Percentiles rank a stretch among this genome's conserved stretches.
These are phyloP conservation scores for Eucalyptus cloeziana DNA, from an alignment of 345 rosid genomes.

Conservation along the genomic window DNA sequence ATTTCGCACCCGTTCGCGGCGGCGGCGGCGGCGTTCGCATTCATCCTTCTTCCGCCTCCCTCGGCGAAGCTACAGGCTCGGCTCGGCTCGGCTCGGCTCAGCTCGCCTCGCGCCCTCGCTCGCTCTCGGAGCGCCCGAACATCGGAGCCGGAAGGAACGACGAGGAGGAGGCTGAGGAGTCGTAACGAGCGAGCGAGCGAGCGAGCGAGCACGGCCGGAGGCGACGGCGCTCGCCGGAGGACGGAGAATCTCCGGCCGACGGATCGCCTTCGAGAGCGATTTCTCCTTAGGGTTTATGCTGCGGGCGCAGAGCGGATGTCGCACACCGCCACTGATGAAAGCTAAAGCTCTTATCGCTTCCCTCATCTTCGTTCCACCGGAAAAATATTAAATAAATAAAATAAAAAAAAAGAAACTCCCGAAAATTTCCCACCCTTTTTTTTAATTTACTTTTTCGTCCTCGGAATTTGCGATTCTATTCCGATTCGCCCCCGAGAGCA, in stretches of 20 bases:
- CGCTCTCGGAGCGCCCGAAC: background rate
- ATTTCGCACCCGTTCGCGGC: constrained; percentile 3
- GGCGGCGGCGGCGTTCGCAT: constrained; percentile 18
- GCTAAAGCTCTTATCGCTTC: background rate
- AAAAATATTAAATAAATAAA: background rate
- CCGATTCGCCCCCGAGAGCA: background rate
- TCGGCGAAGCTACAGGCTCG: background rate
- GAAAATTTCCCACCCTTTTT: background rate
- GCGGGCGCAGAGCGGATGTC: background rate
- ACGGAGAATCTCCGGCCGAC: background rate
- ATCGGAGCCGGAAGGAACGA: background rate
- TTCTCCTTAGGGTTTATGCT: background rate
- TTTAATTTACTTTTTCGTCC: background rate
- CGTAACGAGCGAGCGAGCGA: background rate
- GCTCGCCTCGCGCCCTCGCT: background rate
- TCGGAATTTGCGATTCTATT: background rate
- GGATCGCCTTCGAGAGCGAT: background rate
- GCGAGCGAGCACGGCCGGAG: background rate
- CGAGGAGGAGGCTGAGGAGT: background rate
- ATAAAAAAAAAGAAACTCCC: fast-evolving
- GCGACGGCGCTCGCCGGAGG: background rate
- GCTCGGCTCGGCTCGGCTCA: background rate
- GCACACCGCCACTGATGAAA: background rate
- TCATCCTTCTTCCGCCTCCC: background rate
- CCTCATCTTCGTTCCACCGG: background rate